Evolutionary conservation across 1,284 basidiomycete species (phyloP).

Genomic region (Cutaneotrichosporon mucoides): DNA sequence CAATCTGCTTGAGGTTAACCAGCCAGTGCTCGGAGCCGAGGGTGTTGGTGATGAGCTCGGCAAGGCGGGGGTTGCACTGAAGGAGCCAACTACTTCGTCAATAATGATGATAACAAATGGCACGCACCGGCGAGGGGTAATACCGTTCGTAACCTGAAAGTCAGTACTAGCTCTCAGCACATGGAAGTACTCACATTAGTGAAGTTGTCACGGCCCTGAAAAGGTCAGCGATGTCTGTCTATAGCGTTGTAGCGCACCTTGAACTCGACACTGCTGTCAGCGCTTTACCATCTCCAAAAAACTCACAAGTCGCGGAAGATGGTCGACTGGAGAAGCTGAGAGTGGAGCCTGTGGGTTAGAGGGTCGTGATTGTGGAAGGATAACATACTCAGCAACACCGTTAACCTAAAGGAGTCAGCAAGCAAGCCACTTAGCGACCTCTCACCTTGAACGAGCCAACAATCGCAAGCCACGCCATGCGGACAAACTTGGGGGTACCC

Average conservation of each 20-base stretch:
- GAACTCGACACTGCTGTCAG: slow-evolving; percentile 33
- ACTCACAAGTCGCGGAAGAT: slow-evolving; percentile 76
- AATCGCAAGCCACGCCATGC: slow-evolving; percentile 69
- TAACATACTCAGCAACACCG: slow-evolving; percentile 73
- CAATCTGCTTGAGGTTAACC: slow-evolving; percentile 49
- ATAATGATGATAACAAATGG: too few species aligned
- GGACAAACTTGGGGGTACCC: slow-evolving; percentile 73
- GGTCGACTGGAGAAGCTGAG: slow-evolving; percentile 56
- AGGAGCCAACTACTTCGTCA: slow-evolving; percentile 59
- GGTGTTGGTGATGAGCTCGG: slow-evolving; percentile 73
- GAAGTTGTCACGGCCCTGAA: slow-evolving; percentile 45
- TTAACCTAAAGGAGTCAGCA: slow-evolving; percentile 56
- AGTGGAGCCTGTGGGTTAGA: slow-evolving; percentile 50
- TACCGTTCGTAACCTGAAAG: slow-evolving; percentile 54
- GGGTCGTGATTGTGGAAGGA: too few species aligned
- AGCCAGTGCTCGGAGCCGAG: slow-evolving; percentile 79
- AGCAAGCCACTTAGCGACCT: neutral
- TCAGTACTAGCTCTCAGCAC: neutral
- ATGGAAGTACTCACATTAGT: slow-evolving; percentile 33
- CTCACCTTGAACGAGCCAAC: slow-evolving; percentile 59
- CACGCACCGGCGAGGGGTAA: slow-evolving; percentile 46
- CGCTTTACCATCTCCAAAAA: neutral
- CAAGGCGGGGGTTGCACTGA: slow-evolving; percentile 84
- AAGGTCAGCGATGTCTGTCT: too few species aligned
- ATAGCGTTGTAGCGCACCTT: slow-evolving; percentile 11